Conservation (phyloP, 257 asterid genomes). For the Eucommia ulmoides region DNA sequence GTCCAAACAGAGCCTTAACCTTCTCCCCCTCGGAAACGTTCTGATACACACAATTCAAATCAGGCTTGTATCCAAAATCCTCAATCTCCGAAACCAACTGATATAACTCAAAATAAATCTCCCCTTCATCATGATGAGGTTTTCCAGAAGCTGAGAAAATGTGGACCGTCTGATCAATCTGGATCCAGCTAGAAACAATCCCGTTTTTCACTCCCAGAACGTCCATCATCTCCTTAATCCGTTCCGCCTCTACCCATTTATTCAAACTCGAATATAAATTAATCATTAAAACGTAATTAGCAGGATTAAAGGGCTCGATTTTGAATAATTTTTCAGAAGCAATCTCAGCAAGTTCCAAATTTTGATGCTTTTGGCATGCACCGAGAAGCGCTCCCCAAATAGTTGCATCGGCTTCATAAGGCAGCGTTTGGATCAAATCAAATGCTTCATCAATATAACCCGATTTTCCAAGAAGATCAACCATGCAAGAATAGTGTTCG, state of each 20-base stretch:
- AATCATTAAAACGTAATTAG: conserved; percentile 45
- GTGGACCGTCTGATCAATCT: conserved; percentile 25
- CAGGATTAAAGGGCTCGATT: conserved; percentile 41
- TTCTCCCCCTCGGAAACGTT: conserved; percentile 28
- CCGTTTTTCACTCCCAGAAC: conserved; percentile 26
- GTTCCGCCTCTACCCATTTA: conserved; percentile 34
- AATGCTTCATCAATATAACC: conserved; percentile 63
- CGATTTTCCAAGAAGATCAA: conserved; percentile 52
- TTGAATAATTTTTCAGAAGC: conserved; percentile 41
- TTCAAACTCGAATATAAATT: conserved; percentile 35
- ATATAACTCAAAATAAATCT: conserved; percentile 39
- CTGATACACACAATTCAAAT: conserved; percentile 38
- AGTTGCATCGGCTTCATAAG: conserved; percentile 36
- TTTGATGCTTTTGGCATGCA: conserved; percentile 34
- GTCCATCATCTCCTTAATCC: conserved; percentile 28
- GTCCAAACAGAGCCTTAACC: conserved; percentile 41
- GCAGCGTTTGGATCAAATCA: conserved; percentile 40
- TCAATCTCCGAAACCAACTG: conserved; percentile 39
- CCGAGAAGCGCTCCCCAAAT: conserved; percentile 60
- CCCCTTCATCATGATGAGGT: conserved; percentile 42
- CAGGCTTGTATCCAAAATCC: conserved; percentile 36
- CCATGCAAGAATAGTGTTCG: conserved; percentile 59
- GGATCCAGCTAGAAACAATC: conserved; percentile 46
- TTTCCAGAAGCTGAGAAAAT: conserved; percentile 36
- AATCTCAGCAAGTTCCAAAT: conserved; percentile 34